Conservation (phyloP, 495 filamentous ascomycete species). For the Sphaerosporella brunnea region DNA sequence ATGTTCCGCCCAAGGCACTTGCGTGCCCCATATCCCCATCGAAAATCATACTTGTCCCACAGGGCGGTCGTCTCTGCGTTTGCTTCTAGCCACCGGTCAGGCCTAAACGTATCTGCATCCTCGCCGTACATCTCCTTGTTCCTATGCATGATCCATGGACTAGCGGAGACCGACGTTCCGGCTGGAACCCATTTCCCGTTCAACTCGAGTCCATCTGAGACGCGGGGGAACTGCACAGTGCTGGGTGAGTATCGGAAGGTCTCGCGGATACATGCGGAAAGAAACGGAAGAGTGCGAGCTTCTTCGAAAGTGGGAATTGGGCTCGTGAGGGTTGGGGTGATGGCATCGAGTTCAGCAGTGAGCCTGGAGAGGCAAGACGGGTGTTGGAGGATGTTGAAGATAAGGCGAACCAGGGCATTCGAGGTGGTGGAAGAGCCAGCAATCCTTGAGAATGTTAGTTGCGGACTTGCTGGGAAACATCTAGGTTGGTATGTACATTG, state of each 20-base stretch:
- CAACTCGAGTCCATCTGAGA: neutral
- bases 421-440: neutral
- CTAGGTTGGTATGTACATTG: constrained; percentile 1
- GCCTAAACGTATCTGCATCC: constrained; percentile 33
- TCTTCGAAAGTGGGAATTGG: too few species aligned
- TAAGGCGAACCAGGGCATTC: neutral
- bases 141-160: constrained; percentile 21
- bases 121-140: constrained; percentile 31
- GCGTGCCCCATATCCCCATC: constrained; percentile 15
- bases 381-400: neutral
- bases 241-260: neutral
- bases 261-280: neutral
- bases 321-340: too few species aligned
- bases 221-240: neutral
- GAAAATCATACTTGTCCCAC: constrained; percentile 28
- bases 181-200: constrained; percentile 7
- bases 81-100: constrained; percentile 37
- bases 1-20: constrained; percentile 19
- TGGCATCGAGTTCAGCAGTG: neutral
- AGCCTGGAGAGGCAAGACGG: neutral
- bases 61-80: constrained; percentile 15
- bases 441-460: too few species aligned
- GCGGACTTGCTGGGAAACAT: too few species aligned
- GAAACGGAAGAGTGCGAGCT: too few species aligned
- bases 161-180: constrained; percentile 7